Conservation (phyloP, 1,139 yeast genomes). For the Scheffersomyces segobiensis region DNA sequence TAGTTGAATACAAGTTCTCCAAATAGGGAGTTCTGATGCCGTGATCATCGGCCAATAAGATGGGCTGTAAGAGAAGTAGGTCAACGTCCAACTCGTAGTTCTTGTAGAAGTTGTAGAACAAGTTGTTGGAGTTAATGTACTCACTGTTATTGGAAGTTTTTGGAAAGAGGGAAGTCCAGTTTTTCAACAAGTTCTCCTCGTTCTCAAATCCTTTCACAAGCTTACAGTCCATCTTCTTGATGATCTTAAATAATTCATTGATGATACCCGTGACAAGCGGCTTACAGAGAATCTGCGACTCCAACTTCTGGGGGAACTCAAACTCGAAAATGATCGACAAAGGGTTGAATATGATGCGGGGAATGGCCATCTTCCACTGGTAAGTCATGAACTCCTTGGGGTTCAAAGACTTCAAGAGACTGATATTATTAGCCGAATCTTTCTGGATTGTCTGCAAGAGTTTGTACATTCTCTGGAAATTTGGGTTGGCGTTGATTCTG, state of each 20-base stretch:
- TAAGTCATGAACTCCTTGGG: conserved; percentile 64
- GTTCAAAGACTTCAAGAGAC: conserved; percentile 48
- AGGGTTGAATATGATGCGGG: conserved; percentile 77
- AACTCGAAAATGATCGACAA: conserved; percentile 72
- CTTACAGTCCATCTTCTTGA: conserved; percentile 77
- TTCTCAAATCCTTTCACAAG: conserved; percentile 64
- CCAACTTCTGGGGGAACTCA: conserved; percentile 57
- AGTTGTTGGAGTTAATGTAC: conserved; percentile 47
- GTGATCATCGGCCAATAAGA: conserved; percentile 80
- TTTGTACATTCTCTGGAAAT: conserved; percentile 32
- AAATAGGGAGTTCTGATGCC: conserved; percentile 86
- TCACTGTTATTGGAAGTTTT: conserved; percentile 22
- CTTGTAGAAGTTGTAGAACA: conserved; percentile 63
- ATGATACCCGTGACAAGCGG: conserved; percentile 82
- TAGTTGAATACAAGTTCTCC: conserved; percentile 79
- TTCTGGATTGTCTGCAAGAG: conserved; percentile 37
- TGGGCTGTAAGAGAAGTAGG: conserved; percentile 78
- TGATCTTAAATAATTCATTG: conserved; percentile 69
- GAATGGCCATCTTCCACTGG: conserved; percentile 85
- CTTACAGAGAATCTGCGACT: conserved; percentile 72
- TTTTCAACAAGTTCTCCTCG: conserved; percentile 56
- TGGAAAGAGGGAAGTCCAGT: conserved; percentile 53
- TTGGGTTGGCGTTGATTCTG: conserved; percentile 15
- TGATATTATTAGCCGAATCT: conserved; percentile 22
- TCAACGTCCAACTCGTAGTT: conserved; percentile 63